These are phyloP conservation scores for Phytophthora sp. DNA, from an alignment of 352 stramenopile genomes.

Conservation along the genomic window DNA sequence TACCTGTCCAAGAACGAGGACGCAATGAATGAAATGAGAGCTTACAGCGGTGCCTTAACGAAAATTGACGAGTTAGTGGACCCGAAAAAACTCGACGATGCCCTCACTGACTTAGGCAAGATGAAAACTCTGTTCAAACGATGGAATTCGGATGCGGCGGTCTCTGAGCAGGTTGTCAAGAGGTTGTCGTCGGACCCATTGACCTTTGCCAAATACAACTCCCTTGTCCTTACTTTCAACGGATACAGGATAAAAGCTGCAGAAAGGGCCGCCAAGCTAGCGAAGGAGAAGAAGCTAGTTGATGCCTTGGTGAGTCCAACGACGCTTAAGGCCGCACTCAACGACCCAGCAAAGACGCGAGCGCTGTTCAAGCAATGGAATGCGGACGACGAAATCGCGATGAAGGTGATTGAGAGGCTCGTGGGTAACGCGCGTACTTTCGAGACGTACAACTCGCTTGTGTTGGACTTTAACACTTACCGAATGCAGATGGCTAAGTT, in stretches of 20 bases:
- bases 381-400: too few relatives aligned
- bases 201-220: not conserved
- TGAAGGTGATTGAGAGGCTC: too few relatives aligned
- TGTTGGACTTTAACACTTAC: not conserved
- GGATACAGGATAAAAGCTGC: too few relatives aligned
- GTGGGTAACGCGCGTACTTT: too few relatives aligned
- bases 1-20: too few relatives aligned
- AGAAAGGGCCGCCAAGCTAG: too few relatives aligned
- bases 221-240: not conserved
- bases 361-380: too few relatives aligned
- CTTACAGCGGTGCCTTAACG: not conserved
- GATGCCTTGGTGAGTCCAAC: too few relatives aligned
- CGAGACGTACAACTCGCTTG: not conserved
- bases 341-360: too few relatives aligned
- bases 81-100: not conserved
- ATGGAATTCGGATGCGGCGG: conserved; percentile 7
- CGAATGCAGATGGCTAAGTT: not conserved
- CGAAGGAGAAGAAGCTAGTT: too few relatives aligned
- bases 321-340: too few relatives aligned
- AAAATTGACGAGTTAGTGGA: conserved; percentile 5
- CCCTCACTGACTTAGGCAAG: not conserved
- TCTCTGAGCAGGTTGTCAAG: not conserved
- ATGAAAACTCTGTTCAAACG: conserved; percentile 2
- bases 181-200: not conserved
- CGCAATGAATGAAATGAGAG: not conserved